Percentiles rank a stretch among this genome's conserved stretches.
phyloP scores from a whole-genome alignment of 805 yeast genomes.

The Ogataea henricii region DNA sequence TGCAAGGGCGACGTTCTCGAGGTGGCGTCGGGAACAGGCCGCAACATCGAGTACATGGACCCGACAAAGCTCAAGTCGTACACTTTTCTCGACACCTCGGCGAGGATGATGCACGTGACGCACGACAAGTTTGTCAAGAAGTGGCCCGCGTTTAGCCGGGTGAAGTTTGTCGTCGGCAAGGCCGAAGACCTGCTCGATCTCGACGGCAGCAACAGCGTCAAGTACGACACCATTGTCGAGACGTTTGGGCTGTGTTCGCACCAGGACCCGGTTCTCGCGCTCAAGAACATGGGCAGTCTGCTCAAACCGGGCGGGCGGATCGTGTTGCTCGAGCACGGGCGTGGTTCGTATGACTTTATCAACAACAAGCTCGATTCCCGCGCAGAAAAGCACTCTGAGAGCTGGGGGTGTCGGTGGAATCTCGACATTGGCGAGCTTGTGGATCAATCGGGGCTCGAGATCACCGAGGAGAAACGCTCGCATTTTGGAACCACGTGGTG shows the following conservation, averaged over 20 bases:
- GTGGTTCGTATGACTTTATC: conserved; percentile 76
- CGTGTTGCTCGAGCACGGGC: conserved; percentile 87
- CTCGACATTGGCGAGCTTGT: conserved; percentile 87
- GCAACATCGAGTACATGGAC: conserved; percentile 78
- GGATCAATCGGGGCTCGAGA: conserved; percentile 79
- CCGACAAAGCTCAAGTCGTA: conserved; percentile 63
- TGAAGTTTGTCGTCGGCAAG: conserved; percentile 85
- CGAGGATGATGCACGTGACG: conserved; percentile 81
- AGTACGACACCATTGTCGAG: conserved; percentile 90
- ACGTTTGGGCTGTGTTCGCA: conserved; percentile 97
- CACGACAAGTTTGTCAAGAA: conserved; percentile 67
- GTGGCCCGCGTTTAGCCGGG: conserved; percentile 69
- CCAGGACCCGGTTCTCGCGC: conserved; percentile 83
- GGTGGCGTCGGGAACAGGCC: conserved; percentile 94
- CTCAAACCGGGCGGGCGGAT: conserved; percentile 90
- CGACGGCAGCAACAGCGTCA: conserved; percentile 39
- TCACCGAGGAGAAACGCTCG: conserved; percentile 75
- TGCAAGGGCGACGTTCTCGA: conserved; percentile 88
- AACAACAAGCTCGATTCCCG: conserved; percentile 80
- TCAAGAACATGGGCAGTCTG: conserved; percentile 68
- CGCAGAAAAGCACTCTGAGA: conserved; percentile 78
- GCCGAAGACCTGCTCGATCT: conserved; percentile 78
- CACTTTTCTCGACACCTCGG: conserved; percentile 84
- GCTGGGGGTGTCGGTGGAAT: conserved; percentile 99
- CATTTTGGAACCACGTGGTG: conserved; percentile 95